Conservation (phyloP, 192 early-diverging fungal species). For the Paraglomus brasilianum region DNA sequence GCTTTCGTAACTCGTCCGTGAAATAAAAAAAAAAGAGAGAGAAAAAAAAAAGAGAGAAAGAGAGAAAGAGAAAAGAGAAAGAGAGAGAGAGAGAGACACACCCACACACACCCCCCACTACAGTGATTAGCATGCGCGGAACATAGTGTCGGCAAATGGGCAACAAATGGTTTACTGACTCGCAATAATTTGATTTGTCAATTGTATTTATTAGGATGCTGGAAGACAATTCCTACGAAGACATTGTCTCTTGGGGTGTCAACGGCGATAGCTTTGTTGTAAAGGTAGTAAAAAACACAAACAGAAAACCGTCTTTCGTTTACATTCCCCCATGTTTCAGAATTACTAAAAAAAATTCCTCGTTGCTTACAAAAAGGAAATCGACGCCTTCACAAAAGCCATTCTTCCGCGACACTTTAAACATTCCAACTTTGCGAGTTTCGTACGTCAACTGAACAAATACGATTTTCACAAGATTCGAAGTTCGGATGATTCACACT, state of each 20-base stretch:
- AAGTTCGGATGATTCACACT: constrained; percentile 47
- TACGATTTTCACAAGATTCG: constrained; percentile 78
- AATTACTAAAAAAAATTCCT: not conserved
- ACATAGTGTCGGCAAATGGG: not conserved
- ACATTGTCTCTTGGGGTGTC: constrained; percentile 61
- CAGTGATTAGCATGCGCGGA: too few relatives aligned
- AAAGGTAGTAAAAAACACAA: constrained; percentile 29
- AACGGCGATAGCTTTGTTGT: constrained; percentile 69
- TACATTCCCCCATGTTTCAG: not conserved
- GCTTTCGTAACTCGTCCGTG: constrained; percentile 25
- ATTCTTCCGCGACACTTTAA: constrained; percentile 71
- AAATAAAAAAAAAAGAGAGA: constrained; percentile 34
- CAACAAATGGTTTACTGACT: not conserved
- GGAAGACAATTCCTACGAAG: constrained; percentile 58
- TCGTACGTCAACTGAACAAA: constrained; percentile 77
- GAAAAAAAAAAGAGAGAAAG: constrained; percentile 2
- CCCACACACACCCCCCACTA: too few relatives aligned
- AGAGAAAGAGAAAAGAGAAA: constrained; percentile 23
- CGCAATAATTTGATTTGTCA: not conserved
- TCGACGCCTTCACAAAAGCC: constrained; percentile 64
- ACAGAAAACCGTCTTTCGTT: not conserved
- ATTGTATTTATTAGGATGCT: constrained; percentile 53
- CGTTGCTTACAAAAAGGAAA: constrained; percentile 46
- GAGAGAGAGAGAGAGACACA: not conserved
- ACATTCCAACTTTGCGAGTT: constrained; percentile 69